Base-by-base conservation (phyloP, 164 flowering plant genomes). In the Cinnamomum chago region DNA sequence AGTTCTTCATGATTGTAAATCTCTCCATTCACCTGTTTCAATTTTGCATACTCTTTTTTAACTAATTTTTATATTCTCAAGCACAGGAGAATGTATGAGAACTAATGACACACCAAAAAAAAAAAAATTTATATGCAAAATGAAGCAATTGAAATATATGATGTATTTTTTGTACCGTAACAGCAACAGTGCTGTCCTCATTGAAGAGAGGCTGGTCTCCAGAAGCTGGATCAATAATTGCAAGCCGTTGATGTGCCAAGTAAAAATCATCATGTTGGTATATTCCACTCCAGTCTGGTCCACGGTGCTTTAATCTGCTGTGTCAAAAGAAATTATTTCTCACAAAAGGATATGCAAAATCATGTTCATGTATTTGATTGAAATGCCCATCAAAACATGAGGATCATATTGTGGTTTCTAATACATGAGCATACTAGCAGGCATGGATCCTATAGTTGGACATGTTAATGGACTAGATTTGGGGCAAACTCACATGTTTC, bases 271-370 rank as follows among this genome's bases (percentile, higher is more conserved):
- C 94, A 76, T 91, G 86, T 68, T 92, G 97, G 76, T 93, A 88
- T 3, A 96, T 71, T 58, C 99, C 99, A 81, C 98, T 94, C 99
- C 99, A 96, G 76, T 96, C 98, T 3, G 99, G 99, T 9, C 99
- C 99, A 7, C 99, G 88, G 81, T 96, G 99, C 92, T 87, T 96
- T 90, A 96, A 84, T 67, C 99, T 96, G 79, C 58, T 22, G 13
- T 5, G 33, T 14, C 17, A 70, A 71, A 15, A 55, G 17, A 20
- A 55, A 55, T 20, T 15, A 55, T 55, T 55, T 55, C n/a, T 55
- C 60, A 55, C 47, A 40, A 40, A 40, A 40, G 11, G 11, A 40
- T 40, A 7, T 40, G 47, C 47, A 40, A 40, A 40, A 40, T 40
- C 47, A 40, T 40, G 47, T 40, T 40, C 11, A 40, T 7, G 47